Base-by-base conservation (phyloP, 2,329 filamentous ascomycete species). In the Lasiodiplodia theobromae region DNA sequence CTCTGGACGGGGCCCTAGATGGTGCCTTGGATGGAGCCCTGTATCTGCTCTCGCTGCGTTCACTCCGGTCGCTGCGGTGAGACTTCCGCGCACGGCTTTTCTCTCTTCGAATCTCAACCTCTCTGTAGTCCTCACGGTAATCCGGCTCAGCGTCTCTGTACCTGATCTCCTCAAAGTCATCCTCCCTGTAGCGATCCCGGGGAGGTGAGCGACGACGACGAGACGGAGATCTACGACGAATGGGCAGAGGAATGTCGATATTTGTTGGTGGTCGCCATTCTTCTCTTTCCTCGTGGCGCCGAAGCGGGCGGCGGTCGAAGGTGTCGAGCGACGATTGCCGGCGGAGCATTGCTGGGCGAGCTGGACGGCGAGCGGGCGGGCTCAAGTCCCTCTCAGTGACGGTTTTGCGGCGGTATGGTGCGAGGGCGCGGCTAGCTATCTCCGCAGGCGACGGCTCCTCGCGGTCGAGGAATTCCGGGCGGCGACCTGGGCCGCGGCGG, bases 281-380 rank as follows among this genome's bases (percentile, higher is more conserved):
- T 64, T 89, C 87, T 23, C 85, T 79, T 47, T 90, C 85, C 66
- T 83, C 84, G 70, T 86, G 85, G 54, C 86, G 84, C 38, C 85
- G 84, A 67, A 85, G 73, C 1, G 92, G 91, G 34, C 89, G 89
- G 60, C 94, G 89, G 79, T 97, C 94, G 76, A 93, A 97, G 0
- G 92, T 97, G 78, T 97, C 94, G 49, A 97, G 85, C 65, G 93
- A 97, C 16, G 93, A 97, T 78, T 97, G 94, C 53, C 94, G 88
- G 69, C 94, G 88, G 63, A 96, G 76, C 71, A 94, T 85, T 37
- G 85, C 84, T 2, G 93, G 94, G 56, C 91, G 86, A 40, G 86
- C 85, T 56, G 83, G 82, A 53, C 84, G 81, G 66, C 84, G 81
- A 2, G 86, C 86, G 11, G 87, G 85, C 4, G 85, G 79, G 52